Evolutionary conservation across 768 basidiomycete species (phyloP).

Genomic region (Lentinula guzmanii): DNA sequence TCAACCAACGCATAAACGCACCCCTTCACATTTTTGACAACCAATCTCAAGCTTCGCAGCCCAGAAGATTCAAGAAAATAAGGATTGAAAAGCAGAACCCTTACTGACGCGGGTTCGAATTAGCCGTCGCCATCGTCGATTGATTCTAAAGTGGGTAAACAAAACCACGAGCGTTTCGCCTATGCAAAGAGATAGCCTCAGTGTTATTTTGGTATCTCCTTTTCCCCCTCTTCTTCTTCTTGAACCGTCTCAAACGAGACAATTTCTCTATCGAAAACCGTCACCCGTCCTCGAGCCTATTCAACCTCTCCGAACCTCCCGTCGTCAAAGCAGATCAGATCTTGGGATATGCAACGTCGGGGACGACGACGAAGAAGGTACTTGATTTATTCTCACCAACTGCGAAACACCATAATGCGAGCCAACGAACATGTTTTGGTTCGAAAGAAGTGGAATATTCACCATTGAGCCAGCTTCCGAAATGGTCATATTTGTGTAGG

Average conservation of each 20-base stretch:
- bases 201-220: constrained; percentile 31
- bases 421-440: constrained; percentile 69
- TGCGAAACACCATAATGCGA: constrained; percentile 83
- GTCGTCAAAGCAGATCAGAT: constrained; percentile 30
- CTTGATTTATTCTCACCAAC: constrained; percentile 52
- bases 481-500: constrained; percentile 41
- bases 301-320: constrained; percentile 27
- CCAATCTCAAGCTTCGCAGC: too few relatives aligned
- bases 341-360: constrained; percentile 48
- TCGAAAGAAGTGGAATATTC: constrained; percentile 59
- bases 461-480: constrained; percentile 60
- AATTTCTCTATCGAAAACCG: constrained; percentile 51
- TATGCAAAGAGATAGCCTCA: constrained; percentile 28
- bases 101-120: too few relatives aligned
- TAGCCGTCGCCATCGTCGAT: too few relatives aligned
- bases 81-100: too few relatives aligned
- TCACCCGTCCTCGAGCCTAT: constrained; percentile 5
- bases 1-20: too few relatives aligned
- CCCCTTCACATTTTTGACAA: too few relatives aligned
- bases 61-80: too few relatives aligned
- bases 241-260: constrained; percentile 46
- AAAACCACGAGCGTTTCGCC: too few relatives aligned
- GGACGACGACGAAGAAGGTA: constrained; percentile 28
- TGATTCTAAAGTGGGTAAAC: too few relatives aligned
- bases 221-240: constrained; percentile 13